Percentiles rank a stretch among this genome's conserved stretches.
These are phyloP conservation scores for Diaporthe amygdali DNA, from an alignment of 2,329 filamentous ascomycete genomes.

Conservation along the genomic window DNA sequence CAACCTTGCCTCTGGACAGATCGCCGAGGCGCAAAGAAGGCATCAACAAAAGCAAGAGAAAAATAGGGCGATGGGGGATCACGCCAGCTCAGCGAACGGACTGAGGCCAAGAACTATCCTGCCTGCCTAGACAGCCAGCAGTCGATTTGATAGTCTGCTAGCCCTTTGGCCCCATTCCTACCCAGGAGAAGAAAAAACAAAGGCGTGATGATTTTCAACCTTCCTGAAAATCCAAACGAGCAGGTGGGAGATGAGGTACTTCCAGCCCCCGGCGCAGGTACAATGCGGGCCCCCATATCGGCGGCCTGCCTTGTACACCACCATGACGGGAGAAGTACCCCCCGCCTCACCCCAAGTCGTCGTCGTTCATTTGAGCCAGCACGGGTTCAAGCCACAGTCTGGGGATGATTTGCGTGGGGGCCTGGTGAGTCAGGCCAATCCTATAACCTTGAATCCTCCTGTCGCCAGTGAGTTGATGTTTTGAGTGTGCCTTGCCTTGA, in stretches of 20 bases:
- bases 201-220: neutral
- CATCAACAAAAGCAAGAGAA: neutral
- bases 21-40: neutral
- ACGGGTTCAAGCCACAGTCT: neutral
- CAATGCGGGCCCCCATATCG: neutral
- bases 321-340: neutral
- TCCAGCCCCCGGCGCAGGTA: neutral
- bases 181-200: neutral
- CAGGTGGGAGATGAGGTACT: neutral
- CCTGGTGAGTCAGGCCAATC: neutral
- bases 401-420: neutral
- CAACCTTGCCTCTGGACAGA: neutral
- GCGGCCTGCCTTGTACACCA: slow-evolving; percentile 3
- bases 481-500: too few species aligned
- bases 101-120: neutral
- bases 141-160: neutral
- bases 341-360: neutral
- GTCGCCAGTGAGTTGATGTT: neutral
- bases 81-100: neutral
- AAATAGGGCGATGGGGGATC: neutral
- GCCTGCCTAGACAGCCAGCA: neutral
- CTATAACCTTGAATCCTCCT: slow-evolving; percentile 9
- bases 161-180: neutral
- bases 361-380: neutral
- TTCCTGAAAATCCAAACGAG: neutral